Evolutionary conservation across 306 rosid genomes (phyloP), one percentile per base, ranked within the genome.

Genomic region (Acacia confusa): DNA sequence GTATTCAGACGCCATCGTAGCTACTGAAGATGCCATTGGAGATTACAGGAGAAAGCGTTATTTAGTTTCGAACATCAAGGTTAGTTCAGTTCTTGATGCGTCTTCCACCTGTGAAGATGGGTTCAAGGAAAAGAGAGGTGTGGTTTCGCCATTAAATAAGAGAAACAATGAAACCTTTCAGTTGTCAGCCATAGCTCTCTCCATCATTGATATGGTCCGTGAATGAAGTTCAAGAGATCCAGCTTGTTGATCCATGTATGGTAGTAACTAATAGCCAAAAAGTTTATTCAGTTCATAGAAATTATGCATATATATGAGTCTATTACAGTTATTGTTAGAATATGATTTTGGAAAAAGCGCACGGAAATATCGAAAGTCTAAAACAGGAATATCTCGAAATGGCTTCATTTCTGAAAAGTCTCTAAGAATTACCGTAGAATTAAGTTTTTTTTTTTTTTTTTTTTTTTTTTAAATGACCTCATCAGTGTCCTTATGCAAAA

Each of bases 61-160:
- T 57, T 80, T 6, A 0, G 92, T 88, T 25, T 90, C 81, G 24
- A 88, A 91, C 19, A 45, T 89, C 4, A 77, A 75, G 13, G 43
- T 91, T n/a, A 90, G 94, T 16, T 88, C 92, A 0, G 86, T 89
- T 16, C 12, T 82, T 45, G 97, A 89, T 69, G 88, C 91, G 25
- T 47, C 91, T 0, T 81, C 90, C 0, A 94, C 97, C 1, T 94
- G 98, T 41, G 97, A 92, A 74, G 98, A 94, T 82, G 97, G 95
- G 7, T 94, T 94, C 78, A 43, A 77, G 53, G 89, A 91, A 27
- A 79, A 44, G 20, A 40, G 68, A 0, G 75, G 75, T 38, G 73
- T 69, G 36, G 77, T 77, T 77, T 92, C 94, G 55, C 95, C 95
- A 14, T 78, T 94, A 38, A 92, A 78, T 0, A 89, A 83, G 82